Conservation (phyloP, 176 grass and related monocot species). For the Bonia amplexicaulis region DNA sequence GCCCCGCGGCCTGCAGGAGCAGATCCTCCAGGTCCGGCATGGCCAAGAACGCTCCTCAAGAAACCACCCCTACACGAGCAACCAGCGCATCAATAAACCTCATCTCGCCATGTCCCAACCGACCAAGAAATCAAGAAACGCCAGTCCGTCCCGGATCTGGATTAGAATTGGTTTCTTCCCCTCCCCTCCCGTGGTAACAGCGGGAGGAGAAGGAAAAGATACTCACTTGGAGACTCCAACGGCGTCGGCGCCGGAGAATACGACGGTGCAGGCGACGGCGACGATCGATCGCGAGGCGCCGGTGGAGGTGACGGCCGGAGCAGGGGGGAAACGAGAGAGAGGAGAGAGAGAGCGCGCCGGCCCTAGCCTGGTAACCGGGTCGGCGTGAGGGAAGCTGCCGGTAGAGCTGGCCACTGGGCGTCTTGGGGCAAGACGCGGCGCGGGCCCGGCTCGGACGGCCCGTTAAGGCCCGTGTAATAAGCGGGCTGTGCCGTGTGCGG, state of each 20-base stretch:
- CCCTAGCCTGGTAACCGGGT: not conserved
- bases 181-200: not conserved
- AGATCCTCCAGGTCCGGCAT: conserved; percentile 62
- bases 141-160: not conserved
- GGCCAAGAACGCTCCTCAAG: not conserved
- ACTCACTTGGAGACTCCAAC: conserved; percentile 4
- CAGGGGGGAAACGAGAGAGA: not conserved
- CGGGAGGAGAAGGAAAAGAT: not conserved
- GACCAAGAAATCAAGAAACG: not conserved
- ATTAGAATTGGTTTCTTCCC: not conserved
- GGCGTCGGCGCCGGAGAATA: not conserved
- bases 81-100: not conserved
- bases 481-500: no score
- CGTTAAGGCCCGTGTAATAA: no score
- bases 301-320: not conserved
- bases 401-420: no score
- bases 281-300: not conserved
- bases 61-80: not conserved
- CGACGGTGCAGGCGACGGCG: not conserved
- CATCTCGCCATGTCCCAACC: not conserved
- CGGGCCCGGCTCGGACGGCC: no score
- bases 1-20: conserved; percentile 80
- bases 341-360: not conserved
- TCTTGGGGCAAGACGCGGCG: no score
- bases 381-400: not conserved